These are phyloP conservation scores for Pichia cabralensis DNA, from an alignment of 805 yeast genomes.

Conservation along the genomic window DNA sequence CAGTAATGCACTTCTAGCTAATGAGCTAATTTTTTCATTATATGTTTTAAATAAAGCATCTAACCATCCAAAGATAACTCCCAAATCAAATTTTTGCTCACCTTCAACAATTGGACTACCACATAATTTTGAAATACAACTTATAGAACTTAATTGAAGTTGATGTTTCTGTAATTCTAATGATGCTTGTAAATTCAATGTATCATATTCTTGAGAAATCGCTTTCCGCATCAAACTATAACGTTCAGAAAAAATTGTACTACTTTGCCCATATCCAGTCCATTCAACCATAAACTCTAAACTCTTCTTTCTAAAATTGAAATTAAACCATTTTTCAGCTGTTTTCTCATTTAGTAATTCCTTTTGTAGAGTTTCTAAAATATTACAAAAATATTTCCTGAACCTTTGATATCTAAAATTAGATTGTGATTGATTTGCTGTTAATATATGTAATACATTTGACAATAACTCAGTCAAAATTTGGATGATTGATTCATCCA, in stretches of 20 bases:
- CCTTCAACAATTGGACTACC: constrained; percentile 55
- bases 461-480: constrained; percentile 55
- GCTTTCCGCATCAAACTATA: constrained; percentile 46
- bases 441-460: constrained; percentile 45
- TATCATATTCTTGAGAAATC: constrained; percentile 27
- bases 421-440: constrained; percentile 46
- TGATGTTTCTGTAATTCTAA: constrained; percentile 71
- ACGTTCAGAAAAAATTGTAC: constrained; percentile 52
- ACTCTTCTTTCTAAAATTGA: constrained; percentile 75
- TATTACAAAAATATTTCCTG: constrained; percentile 74
- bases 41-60: constrained; percentile 54
- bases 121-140: constrained; percentile 77
- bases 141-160: constrained; percentile 60
- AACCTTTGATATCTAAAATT: constrained; percentile 66
- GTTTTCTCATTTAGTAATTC: constrained; percentile 38
- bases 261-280: constrained; percentile 82
- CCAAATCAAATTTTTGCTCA: constrained; percentile 55
- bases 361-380: constrained; percentile 63
- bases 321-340: constrained; percentile 60
- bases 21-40: constrained; percentile 43
- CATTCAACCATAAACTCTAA: constrained; percentile 81
- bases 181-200: constrained; percentile 53
- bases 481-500: constrained; percentile 61
- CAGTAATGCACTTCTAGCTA: constrained; percentile 64
- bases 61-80: constrained; percentile 70